Evolutionary conservation across 2,329 filamentous ascomycete genomes (phyloP), one percentile per base, ranked within the genome.

Genomic region (Penicillium sp.): DNA sequence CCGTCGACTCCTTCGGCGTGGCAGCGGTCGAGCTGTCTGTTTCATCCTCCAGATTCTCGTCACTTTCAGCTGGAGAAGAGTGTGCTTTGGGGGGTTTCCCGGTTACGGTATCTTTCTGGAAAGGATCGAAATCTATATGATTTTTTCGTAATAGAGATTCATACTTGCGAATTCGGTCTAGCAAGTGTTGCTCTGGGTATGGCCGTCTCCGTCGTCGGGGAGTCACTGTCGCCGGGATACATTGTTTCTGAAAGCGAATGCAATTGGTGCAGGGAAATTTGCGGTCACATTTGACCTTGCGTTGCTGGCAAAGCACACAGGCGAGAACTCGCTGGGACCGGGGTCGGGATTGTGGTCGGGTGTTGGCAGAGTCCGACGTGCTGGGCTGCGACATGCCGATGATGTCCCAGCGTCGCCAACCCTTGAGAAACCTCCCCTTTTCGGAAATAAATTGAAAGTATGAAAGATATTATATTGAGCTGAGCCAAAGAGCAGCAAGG

Each of bases 211-310:
- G 86, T 77, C 67, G 84, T 72, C 62, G 61, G 1, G 60, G 84
- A 75, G 59, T 83, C 73, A 71, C 66, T 5, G 70, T 64, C 1
- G 74, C 71, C 3, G 77, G 75, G 3, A 80, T 64, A 29, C 86
- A 91, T 61, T 89, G 82, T 28, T 81, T 81, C 19, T 79, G 75
- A 48, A 83, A 81, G 71, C 83, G 87, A 67, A 85, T 76, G 67
- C 88, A 91, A 71, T 88, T 87, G 64, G 82, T 78, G 67, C 89
- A 91, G 14, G 88, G 88, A 71, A 86, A 86, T 62, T 81, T 84
- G 72, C 87, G 88, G 71, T 91, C 86, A 71, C 89, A 91, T 55
- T 86, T 86, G 37, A 91, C 82, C 70, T 91, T 91, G 56, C 88
- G 84, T 69, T 89, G 87, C 68, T 92, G 88, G 67, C 90, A 93